Conservation (phyloP, 495 filamentous ascomycete species). For the Aspergillus egyptiacus region DNA sequence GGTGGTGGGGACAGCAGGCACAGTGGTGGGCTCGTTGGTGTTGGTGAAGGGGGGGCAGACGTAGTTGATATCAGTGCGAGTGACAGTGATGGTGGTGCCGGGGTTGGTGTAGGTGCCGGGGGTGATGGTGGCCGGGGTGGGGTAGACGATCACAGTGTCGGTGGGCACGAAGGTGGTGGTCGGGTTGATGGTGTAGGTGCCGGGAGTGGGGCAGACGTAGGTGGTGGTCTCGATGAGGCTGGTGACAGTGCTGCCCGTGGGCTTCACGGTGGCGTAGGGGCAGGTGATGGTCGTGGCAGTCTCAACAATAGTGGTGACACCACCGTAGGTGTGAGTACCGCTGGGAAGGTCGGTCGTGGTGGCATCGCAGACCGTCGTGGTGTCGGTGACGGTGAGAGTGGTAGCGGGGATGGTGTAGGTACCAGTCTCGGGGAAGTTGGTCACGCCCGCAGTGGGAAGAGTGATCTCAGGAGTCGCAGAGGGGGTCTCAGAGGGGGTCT, state of each 20-base stretch:
- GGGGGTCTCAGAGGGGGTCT: constrained; percentile 23
- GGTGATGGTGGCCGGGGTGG: constrained; percentile 56
- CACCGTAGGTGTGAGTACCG: constrained; percentile 67
- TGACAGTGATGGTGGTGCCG: constrained; percentile 60
- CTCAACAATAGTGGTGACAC: constrained; percentile 68
- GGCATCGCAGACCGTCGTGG: constrained; percentile 62
- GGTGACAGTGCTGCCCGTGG: constrained; percentile 55
- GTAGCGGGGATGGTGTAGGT: constrained; percentile 75
- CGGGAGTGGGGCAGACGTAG: constrained; percentile 70
- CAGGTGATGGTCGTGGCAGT: constrained; percentile 66
- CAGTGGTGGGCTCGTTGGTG: constrained; percentile 21
- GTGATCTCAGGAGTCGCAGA: constrained; percentile 24
- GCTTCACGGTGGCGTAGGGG: constrained; percentile 65
- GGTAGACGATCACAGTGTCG: constrained; percentile 57
- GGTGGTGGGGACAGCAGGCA: constrained; percentile 22
- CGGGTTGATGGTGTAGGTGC: constrained; percentile 76
- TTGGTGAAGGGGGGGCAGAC: constrained; percentile 67
- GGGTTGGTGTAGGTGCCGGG: constrained; percentile 71
- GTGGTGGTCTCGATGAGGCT: constrained; percentile 67
- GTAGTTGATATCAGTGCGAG: constrained; percentile 60
- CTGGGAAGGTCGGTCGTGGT: constrained; percentile 55
- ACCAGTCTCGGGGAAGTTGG: constrained; percentile 65
- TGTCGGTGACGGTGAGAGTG: constrained; percentile 64
- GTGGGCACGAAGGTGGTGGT: constrained; percentile 53
- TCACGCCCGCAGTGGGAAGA: constrained; percentile 61